These are phyloP conservation scores for Cordyceps cicadae DNA, from an alignment of 2,329 filamentous ascomycete genomes.

Conservation along the genomic window DNA sequence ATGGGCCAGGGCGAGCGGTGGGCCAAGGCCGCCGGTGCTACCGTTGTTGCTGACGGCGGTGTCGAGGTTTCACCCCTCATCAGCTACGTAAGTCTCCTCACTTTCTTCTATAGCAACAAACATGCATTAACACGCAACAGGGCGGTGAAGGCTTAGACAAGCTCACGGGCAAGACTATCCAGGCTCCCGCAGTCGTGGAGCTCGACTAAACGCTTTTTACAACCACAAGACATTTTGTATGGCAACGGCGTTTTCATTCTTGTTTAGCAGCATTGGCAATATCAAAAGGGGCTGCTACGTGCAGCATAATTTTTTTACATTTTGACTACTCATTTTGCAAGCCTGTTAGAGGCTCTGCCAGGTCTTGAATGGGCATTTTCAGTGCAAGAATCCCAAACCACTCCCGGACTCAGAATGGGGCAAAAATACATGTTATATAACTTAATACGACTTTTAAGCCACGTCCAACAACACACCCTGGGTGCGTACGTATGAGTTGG, in stretches of 20 bases:
- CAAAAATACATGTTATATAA: too few species aligned
- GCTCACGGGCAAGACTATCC: conserved; percentile 44
- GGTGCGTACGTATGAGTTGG: too few species aligned
- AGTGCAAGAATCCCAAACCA: too few species aligned
- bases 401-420: too few species aligned
- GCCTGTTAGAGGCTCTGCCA: too few species aligned
- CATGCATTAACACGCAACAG: conserved; percentile 27
- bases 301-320: too few species aligned
- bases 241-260: conserved; percentile 7
- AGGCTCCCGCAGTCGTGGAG: conserved; percentile 45
- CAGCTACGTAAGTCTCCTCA: conserved; percentile 71
- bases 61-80: conserved; percentile 88
- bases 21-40: conserved; percentile 69
- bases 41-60: conserved; percentile 60
- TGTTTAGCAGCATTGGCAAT: background rate
- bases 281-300: background rate
- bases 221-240: background rate
- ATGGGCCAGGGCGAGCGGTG: conserved; percentile 84
- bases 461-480: too few species aligned
- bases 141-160: conserved; percentile 55
- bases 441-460: too few species aligned
- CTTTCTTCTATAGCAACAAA: conserved; percentile 3
- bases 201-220: conserved; percentile 24
- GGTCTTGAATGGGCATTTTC: too few species aligned
- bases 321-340: too few species aligned